Base-by-base conservation (phyloP, 2,329 filamentous ascomycete species). In the Monilinia laxa region DNA sequence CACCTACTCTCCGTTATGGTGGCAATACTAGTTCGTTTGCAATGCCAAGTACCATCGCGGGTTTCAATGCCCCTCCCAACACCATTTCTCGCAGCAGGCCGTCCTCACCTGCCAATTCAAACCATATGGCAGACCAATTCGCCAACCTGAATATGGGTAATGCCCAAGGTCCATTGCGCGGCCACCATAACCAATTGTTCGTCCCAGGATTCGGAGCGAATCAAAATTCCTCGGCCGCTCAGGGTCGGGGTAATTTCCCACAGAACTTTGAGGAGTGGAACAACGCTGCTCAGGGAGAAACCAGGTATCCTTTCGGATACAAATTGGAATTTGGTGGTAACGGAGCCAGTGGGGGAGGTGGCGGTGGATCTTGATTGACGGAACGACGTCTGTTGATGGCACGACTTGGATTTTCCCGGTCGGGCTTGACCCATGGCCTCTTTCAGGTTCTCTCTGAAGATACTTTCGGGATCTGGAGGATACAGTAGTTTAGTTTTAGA, bases 1-100 rank as follows among this genome's bases (percentile, higher is more conserved):
- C 64, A 52, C 64, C 64, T 54, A 59, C 55, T 9, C 31, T 65
- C n/a, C 49, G 57, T 31, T 65, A 62, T 23, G 47, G 45, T 45
- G 12, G 55, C 47, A 55, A 45, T 23, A 35, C 55, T 35, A 42
- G 23, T 38, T 62, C 55, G 10, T 65, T 62, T 20, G 45, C 45
- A n/a, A 42, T 60, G 56, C 47, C 45, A 25, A 62, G 64, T 31
- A 45, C 23, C 11, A 65, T 25, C 18, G 49, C n/a, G 14, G 55
- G 51, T n/a, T 53, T 65, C n/a, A 62, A 51, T 52, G 47, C 31
- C 14, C 55, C 55, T 20, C 23, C 64, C 10, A 65, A 62, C 14
- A 65, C 60, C 60, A 53, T 63, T 25, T 63, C 60, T 25, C 60
- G 60, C 35, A 63, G 60, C 9, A 53, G 60, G n/a, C 58, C 58